Evolutionary conservation across 495 filamentous ascomycete species (phyloP), one percentile per base, ranked within the genome.

Genomic region (Cercophora samala): DNA sequence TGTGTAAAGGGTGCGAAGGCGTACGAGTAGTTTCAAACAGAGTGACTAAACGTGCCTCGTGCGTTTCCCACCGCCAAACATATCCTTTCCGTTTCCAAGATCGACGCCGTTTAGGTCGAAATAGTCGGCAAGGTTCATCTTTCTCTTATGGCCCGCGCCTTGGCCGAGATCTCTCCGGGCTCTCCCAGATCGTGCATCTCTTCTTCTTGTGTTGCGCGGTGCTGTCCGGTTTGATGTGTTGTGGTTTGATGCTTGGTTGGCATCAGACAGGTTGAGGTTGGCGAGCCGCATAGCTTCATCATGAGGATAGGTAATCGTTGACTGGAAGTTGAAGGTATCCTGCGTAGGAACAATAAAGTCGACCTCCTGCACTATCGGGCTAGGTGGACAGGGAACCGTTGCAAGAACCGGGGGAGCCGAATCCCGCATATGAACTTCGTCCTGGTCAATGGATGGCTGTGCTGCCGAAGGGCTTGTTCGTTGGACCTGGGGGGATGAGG

Each of bases 141-240:
- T 88, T 18, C 93, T 85, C 78, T 97, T 97, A 26, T 89, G 89
- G 0, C 93, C 92, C 2, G 88, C 85, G 3, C 84, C 87, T 37
- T 72, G 84, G 19, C 82, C 85, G 58, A 85, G 81, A 21, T 66
- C 70, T 78, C 88, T 79, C 76, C 72, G 76, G 80, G 62, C 72
- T 74, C 76, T 70, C n/a, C 26, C 21, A 66, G 63, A 22, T 46
- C 73, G 72, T 55, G 67, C 79, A 58, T 61, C 61, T 73, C 78
- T 77, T 65, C 76, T 72, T 63, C 74, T 75, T 66, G 75, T 79
- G 70, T 82, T 84, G 37, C 88, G 83, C 60, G 83, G 72, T 46
- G 62, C 70, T 70, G 71, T 70, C 55, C 69, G 66, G 62, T 29
- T 29, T 29, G 26, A 29, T 29, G 26, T 29, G 26, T 1, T 29